These are phyloP conservation scores for Suillus fuscotomentosus DNA, from an alignment of 768 basidiomycete genomes.

Conservation along the genomic window DNA sequence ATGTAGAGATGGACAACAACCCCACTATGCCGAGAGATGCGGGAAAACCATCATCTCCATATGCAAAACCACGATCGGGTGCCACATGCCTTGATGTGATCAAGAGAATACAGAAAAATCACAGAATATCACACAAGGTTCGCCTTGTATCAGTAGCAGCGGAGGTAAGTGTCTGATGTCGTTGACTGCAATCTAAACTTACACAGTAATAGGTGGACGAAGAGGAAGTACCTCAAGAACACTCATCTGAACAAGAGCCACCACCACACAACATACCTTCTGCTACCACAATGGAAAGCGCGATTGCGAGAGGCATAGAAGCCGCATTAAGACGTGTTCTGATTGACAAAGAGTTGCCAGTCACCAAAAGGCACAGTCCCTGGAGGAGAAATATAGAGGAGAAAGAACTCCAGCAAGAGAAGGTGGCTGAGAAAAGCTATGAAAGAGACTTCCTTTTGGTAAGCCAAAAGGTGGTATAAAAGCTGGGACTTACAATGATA, in stretches of 20 bases:
- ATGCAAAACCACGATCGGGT: neutral
- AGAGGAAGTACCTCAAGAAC: too few relatives aligned
- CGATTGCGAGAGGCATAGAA: too few relatives aligned
- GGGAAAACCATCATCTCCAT: neutral
- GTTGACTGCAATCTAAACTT: neutral
- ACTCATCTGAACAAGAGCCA: neutral
- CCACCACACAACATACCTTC: neutral
- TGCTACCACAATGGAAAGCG: neutral
- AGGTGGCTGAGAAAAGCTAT: neutral
- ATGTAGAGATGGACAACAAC: too few relatives aligned
- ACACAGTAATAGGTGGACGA: neutral
- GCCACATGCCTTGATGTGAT: conserved; percentile 2
- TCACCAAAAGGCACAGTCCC: neutral
- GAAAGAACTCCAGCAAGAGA: neutral
- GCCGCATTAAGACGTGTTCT: too few relatives aligned
- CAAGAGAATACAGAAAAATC: conserved; percentile 5
- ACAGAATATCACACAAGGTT: neutral
- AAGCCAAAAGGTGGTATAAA: too few relatives aligned
- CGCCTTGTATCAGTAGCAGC: conserved; percentile 1
- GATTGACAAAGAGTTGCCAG: too few relatives aligned
- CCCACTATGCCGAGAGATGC: neutral
- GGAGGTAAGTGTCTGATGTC: neutral
- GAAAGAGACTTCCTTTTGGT: conserved; percentile 10
- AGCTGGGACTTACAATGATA: too few relatives aligned
- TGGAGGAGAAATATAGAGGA: neutral